phyloP scores from a whole-genome alignment of 805 yeast genomes.

The Cyberlindnera mississippiensis region DNA sequence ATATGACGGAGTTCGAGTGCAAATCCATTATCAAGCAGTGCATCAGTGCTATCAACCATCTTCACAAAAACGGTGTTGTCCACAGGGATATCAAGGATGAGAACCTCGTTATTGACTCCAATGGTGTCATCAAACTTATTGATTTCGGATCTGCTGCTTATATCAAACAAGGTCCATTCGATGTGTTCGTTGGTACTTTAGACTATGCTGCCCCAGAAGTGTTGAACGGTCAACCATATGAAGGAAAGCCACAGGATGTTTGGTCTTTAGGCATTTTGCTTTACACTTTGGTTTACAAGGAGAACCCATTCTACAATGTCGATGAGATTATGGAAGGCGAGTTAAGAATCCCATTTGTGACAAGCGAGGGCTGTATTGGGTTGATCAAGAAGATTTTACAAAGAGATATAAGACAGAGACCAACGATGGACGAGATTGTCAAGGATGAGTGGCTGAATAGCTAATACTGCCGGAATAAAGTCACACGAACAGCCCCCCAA shows the following conservation, averaged over 20 bases:
- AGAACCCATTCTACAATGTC: conserved; percentile 92
- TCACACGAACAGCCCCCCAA: too few species aligned
- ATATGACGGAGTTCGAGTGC: conserved; percentile 78
- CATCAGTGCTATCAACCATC: conserved; percentile 71
- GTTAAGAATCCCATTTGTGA: conserved; percentile 61
- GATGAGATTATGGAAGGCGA: conserved; percentile 95
- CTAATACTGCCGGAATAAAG: too few species aligned
- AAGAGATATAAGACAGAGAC: conserved; percentile 64
- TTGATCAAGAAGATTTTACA: conserved; percentile 64
- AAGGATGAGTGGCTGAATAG: conserved; percentile 63
- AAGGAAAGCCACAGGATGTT: conserved; percentile 91
- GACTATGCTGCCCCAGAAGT: conserved; percentile 99
- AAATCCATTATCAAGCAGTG: conserved; percentile 75
- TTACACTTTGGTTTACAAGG: conserved; percentile 87
- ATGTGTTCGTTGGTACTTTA: conserved; percentile 94
- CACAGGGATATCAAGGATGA: conserved; percentile 97
- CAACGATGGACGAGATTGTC: conserved; percentile 66
- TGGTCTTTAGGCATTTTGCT: conserved; percentile 95
- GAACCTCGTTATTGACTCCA: conserved; percentile 80
- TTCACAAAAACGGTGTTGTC: conserved; percentile 82
- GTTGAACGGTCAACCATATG: conserved; percentile 79
- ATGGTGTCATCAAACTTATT: conserved; percentile 77
- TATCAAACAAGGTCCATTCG: conserved; percentile 87
- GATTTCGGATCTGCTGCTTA: conserved; percentile 97
- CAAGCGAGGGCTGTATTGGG: conserved; percentile 54